These are phyloP conservation scores for Pichia ethanolica DNA, from an alignment of 805 yeast species.

Conservation along the genomic window DNA sequence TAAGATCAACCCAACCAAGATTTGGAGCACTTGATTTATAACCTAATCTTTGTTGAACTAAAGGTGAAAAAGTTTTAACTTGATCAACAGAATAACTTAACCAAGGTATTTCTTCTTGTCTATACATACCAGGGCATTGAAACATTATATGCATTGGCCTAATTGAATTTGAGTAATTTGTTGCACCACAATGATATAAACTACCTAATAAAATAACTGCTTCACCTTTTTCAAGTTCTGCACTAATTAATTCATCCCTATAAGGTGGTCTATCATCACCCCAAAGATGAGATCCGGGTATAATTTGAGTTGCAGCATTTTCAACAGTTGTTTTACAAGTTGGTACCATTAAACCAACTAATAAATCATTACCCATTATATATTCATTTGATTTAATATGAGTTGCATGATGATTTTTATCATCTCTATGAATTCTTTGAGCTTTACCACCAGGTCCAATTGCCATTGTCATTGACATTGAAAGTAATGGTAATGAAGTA, in stretches of 20 bases:
- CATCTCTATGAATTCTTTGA: constrained; percentile 19
- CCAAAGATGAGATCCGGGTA: constrained; percentile 30
- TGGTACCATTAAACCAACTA: constrained; percentile 16
- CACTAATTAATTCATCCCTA: constrained; percentile 18
- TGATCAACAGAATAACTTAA: constrained; percentile 10
- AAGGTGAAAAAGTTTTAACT: constrained; percentile 10
- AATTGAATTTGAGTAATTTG: constrained; percentile 17
- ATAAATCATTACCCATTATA: constrained; percentile 13
- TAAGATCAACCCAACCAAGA: constrained; percentile 14
- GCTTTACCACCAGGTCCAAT: constrained; percentile 19
- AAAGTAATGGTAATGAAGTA: constrained; percentile 12
- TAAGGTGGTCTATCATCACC: constrained; percentile 21
- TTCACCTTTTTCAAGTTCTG: constrained; percentile 24
- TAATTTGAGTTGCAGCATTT: constrained; percentile 27
- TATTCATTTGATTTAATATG: constrained; percentile 11
- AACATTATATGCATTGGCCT: constrained; percentile 19
- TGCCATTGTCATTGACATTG: constrained; percentile 15
- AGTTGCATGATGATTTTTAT: constrained; percentile 17
- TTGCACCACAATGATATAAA: constrained; percentile 24
- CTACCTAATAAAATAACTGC: constrained; percentile 21
- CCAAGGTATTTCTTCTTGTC: constrained; percentile 24
- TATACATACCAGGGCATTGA: constrained; percentile 18
- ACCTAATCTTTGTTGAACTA: constrained; percentile 14
- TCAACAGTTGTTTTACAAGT: constrained; percentile 18
- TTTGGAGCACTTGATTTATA: constrained; percentile 12